Evolutionary conservation across 345 rosid genomes (phyloP).

Genomic region (Schrenkiella parvula): DNA sequence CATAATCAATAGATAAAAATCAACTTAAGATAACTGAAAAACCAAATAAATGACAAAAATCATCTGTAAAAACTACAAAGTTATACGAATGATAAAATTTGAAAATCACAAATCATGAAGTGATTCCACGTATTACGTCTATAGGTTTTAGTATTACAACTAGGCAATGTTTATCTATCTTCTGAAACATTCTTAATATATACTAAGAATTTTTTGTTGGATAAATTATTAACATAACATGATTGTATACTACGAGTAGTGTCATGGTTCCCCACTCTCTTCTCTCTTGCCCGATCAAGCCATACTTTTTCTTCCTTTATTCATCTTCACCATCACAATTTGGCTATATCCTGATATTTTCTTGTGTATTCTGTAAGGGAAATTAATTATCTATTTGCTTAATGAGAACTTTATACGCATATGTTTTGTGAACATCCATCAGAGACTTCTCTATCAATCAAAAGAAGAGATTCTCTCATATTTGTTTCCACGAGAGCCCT

Average conservation of each 20-base stretch:
- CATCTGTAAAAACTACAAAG: neutral
- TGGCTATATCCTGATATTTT: constrained; percentile 1
- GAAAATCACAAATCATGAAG: neutral
- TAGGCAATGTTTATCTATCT: constrained; percentile 2
- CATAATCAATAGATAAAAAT: neutral
- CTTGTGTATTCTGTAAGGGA: neutral
- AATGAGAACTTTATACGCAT: neutral
- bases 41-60: neutral
- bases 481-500: neutral
- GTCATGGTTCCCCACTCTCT: constrained; percentile 31
- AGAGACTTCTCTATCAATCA: constrained; percentile 8
- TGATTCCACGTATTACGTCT: neutral
- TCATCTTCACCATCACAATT: constrained; percentile 1
- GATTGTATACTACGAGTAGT: constrained; percentile 22
- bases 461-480: constrained; percentile 5
- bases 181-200: neutral
- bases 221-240: neutral
- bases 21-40: neutral
- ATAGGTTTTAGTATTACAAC: neutral
- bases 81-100: neutral
- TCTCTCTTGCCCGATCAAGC: constrained; percentile 6
- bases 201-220: constrained; percentile 1
- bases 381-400: neutral
- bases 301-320: constrained; percentile 14
- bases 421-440: neutral